These are phyloP conservation scores for Prunus mume DNA, from an alignment of 306 rosid genomes.

Conservation along the genomic window DNA sequence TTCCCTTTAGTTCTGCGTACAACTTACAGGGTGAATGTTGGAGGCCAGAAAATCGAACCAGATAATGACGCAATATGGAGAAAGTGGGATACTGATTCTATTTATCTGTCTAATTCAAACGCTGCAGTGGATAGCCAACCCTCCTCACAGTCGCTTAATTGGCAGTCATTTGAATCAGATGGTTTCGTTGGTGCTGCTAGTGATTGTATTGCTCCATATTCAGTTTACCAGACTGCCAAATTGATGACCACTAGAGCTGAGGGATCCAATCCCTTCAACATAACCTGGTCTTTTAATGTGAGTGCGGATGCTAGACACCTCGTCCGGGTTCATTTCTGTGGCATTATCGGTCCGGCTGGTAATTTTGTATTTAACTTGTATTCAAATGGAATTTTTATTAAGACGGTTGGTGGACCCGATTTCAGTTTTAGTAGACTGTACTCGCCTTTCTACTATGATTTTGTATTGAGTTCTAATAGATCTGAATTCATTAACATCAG, in stretches of 20 bases:
- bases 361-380: background rate
- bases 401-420: background rate
- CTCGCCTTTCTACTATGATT: constrained; percentile 23
- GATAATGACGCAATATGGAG: constrained; percentile 9
- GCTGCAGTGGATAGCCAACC: background rate
- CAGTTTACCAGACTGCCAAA: constrained; percentile 30
- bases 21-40: constrained; percentile 44
- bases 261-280: background rate
- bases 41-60: background rate
- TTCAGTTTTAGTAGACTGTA: fast-evolving
- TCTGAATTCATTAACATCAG: constrained; percentile 27
- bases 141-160: fast-evolving
- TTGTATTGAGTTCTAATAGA: constrained; percentile 18
- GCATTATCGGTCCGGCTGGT: background rate
- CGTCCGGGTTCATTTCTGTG: constrained; percentile 45
- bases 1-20: constrained; percentile 15
- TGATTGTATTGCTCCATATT: background rate
- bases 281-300: constrained; percentile 33
- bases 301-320: constrained; percentile 8
- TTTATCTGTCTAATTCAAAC: background rate
- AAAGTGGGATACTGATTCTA: constrained; percentile 24
- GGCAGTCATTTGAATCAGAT: no score
- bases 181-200: background rate
- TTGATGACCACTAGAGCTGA: background rate
- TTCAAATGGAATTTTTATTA: constrained; percentile 7